Percentiles rank a stretch among this genome's conserved stretches.
Conservation (phyloP, 176 grass and related monocot species). For the Zoysia pacifica region DNA sequence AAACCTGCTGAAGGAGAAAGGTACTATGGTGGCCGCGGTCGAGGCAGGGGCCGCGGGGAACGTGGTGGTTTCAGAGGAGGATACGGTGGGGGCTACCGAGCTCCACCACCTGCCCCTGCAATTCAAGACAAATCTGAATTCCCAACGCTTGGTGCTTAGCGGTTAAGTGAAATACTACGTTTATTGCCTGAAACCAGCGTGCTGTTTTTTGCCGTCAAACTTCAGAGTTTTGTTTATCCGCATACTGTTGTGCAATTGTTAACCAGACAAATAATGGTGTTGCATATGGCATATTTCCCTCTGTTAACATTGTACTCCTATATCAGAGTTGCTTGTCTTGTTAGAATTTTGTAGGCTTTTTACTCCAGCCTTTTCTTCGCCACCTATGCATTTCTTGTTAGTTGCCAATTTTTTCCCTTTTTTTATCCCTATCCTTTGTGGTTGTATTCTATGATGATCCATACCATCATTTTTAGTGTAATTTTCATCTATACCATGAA, state of each 20-base stretch:
- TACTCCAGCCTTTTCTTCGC: neutral
- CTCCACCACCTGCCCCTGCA: conserved; percentile 46
- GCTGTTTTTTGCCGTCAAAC: neutral
- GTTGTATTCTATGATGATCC: no score
- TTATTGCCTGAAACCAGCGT: neutral
- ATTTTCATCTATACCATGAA: no score
- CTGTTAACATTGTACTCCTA: conserved; percentile 39
- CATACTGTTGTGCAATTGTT: neutral
- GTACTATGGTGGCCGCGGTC: conserved; percentile 64
- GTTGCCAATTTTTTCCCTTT: neutral
- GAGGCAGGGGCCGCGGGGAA: conserved; percentile 61
- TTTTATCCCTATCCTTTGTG: neutral
- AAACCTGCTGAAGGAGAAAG: conserved; percentile 84
- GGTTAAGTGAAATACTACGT: conserved; percentile 52
- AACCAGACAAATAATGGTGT: conserved; percentile 47
- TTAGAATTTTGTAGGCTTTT: conserved; percentile 40
- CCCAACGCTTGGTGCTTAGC: conserved; percentile 78
- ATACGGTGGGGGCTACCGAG: conserved; percentile 31
- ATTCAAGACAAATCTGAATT: conserved; percentile 79
- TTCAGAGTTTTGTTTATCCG: conserved; percentile 20
- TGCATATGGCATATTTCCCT: neutral
- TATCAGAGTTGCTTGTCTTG: conserved; percentile 40
- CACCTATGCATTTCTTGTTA: neutral
- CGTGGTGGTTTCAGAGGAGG: conserved; percentile 59
- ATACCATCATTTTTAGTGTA: no score